Conservation (phyloP, 176 grass and related monocot species). For the Zoysia pacifica region DNA sequence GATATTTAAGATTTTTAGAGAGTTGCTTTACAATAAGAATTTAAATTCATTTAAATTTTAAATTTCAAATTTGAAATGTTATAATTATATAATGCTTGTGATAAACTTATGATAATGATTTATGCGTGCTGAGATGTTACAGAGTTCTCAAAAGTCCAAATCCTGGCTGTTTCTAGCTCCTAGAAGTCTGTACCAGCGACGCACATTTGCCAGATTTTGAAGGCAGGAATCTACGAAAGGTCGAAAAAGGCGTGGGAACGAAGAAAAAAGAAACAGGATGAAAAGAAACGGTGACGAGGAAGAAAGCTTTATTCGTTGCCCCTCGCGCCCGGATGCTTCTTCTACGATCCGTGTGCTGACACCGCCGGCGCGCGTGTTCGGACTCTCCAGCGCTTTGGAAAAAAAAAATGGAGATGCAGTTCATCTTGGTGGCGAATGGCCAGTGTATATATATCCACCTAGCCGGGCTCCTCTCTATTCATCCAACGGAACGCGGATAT, state of each 20-base stretch:
- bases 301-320: constrained; percentile 20
- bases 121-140: too few species aligned
- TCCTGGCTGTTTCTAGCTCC: neutral
- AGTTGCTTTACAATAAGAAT: too few species aligned
- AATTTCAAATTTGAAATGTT: too few species aligned
- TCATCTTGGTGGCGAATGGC: neutral
- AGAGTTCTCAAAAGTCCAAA: neutral
- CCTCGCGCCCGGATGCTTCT: neutral
- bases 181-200: neutral
- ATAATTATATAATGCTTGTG: too few species aligned
- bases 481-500: neutral
- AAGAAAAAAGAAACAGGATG: neutral
- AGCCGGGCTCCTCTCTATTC: neutral
- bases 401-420: neutral
- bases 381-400: neutral
- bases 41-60: too few species aligned
- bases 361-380: constrained; percentile 14
- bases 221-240: constrained; percentile 20
- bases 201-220: neutral
- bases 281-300: constrained; percentile 14
- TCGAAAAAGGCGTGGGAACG: neutral
- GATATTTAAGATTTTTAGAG: too few species aligned
- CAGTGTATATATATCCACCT: neutral
- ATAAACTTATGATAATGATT: too few species aligned
- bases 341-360: neutral